Evolutionary conservation across 192 early-diverging fungal species (phyloP).

Genomic region (Gigaspora rosea): DNA sequence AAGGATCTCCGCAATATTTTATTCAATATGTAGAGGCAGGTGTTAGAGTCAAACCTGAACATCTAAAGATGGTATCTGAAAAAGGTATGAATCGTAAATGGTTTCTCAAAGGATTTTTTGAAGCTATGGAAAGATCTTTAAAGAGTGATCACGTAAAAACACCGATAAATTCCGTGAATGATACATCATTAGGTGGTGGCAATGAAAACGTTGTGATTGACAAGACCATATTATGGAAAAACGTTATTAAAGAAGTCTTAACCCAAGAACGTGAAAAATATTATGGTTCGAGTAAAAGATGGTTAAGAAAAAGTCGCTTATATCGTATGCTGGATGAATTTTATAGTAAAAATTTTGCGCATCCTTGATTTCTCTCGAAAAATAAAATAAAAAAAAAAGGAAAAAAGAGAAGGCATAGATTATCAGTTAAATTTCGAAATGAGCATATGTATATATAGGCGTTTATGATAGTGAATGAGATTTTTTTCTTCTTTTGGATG

Average conservation of each 20-base stretch:
- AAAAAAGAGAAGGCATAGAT: no score
- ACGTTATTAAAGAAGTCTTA: not conserved
- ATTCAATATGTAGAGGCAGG: not conserved
- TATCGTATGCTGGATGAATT: constrained; percentile 15
- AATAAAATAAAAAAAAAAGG: no score
- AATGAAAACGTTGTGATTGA: not conserved
- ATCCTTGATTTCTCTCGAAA: not conserved
- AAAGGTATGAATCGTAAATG: constrained; percentile 18
- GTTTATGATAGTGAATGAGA: no score
- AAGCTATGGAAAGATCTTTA: not conserved
- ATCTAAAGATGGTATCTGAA: constrained; percentile 13
- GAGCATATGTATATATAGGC: no score
- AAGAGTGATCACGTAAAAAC: not conserved
- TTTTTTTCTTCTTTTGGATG: no score
- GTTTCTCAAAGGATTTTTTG: not conserved
- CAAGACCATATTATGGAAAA: not conserved
- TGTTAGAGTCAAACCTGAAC: not conserved
- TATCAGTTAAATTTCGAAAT: no score
- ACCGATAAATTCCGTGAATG: not conserved
- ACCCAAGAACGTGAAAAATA: not conserved
- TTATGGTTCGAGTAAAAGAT: not conserved
- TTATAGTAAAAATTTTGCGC: not conserved
- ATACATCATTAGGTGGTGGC: not conserved
- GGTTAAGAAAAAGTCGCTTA: not conserved
- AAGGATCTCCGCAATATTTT: constrained; percentile 8